phyloP scores from a whole-genome alignment of 1,284 basidiomycete genomes.

The Boletellus deceptivus region DNA sequence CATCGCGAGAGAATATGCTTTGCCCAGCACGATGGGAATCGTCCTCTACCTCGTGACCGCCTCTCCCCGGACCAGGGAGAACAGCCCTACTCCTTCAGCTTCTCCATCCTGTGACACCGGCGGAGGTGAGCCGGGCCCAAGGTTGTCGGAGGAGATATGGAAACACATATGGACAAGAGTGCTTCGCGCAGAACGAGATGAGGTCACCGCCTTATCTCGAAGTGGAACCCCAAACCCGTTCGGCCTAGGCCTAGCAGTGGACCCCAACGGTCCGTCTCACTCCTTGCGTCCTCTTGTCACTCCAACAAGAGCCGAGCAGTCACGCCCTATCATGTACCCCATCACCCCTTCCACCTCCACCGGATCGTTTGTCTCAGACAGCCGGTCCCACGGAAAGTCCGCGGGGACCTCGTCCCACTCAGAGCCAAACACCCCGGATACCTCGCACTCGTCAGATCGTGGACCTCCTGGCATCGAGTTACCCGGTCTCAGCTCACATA shows the following conservation, averaged over 20 bases:
- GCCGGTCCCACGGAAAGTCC: slow-evolving; percentile 48
- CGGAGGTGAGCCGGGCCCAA: slow-evolving; percentile 63
- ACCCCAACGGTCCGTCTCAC: slow-evolving; percentile 36
- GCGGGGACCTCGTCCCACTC: slow-evolving; percentile 41
- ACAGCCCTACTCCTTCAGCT: slow-evolving; percentile 12
- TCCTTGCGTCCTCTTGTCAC: slow-evolving; percentile 49
- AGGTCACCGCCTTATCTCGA: slow-evolving; percentile 40
- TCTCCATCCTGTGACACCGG: slow-evolving; percentile 27
- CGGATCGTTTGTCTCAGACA: slow-evolving; percentile 46
- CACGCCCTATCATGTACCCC: slow-evolving; percentile 35
- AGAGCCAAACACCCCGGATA: slow-evolving; percentile 58
- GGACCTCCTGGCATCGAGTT: slow-evolving; percentile 52
- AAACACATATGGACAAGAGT: slow-evolving; percentile 75
- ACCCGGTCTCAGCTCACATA: slow-evolving; percentile 60
- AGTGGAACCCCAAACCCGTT: slow-evolving; percentile 42
- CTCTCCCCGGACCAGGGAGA: slow-evolving; percentile 26
- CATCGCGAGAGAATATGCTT: slow-evolving; percentile 85
- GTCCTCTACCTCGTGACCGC: slow-evolving; percentile 70
- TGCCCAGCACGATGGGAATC: slow-evolving; percentile 76
- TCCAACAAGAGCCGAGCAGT: slow-evolving; percentile 35
- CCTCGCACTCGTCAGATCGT: slow-evolving; percentile 47
- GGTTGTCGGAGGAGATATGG: slow-evolving; percentile 83
- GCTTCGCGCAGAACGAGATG: slow-evolving; percentile 62
- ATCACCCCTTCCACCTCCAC: slow-evolving; percentile 56
- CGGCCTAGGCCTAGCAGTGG: slow-evolving; percentile 42